These are phyloP conservation scores for Fraxinus platypoda DNA, from an alignment of 305 asterid genomes.

Conservation along the genomic window DNA sequence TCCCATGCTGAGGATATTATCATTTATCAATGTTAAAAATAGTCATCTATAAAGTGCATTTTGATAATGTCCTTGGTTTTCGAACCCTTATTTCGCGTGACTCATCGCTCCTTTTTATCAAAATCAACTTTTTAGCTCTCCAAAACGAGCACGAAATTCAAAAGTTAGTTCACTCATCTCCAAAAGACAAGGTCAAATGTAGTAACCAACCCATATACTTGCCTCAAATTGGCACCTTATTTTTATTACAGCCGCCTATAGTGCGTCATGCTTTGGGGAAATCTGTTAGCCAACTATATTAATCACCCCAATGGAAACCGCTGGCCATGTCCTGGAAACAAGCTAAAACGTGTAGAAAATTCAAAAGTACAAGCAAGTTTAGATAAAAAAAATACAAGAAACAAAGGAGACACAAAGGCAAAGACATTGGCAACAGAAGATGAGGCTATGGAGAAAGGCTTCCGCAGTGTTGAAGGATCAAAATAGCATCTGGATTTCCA, in stretches of 20 bases:
- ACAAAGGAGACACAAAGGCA: neutral
- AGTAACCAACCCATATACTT: neutral
- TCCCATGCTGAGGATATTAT: too few species aligned
- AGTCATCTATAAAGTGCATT: too few species aligned
- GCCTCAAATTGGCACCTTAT: neutral
- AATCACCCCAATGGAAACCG: neutral
- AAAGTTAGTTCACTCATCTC: neutral
- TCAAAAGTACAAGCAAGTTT: neutral
- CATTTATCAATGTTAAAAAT: too few species aligned
- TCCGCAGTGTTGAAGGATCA: constrained; percentile 63
- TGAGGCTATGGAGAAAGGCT: constrained; percentile 81
- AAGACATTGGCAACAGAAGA: constrained; percentile 25
- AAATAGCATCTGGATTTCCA: constrained; percentile 61
- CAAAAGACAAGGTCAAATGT: neutral
- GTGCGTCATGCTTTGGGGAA: constrained; percentile 2
- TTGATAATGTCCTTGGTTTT: too few species aligned
- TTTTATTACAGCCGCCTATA: neutral
- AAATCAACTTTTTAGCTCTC: neutral
- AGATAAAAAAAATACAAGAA: neutral
- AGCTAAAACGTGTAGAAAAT: constrained; percentile 4
- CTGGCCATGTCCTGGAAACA: neutral
- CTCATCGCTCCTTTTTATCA: neutral
- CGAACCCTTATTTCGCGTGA: neutral
- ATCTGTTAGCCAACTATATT: neutral
- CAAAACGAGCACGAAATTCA: neutral